A percentile compares a stretch with the other conserved stretches of the same genome.
Evolutionary conservation across 2,329 filamentous ascomycete species (phyloP).

Genomic region (Neobulgaria alba): DNA sequence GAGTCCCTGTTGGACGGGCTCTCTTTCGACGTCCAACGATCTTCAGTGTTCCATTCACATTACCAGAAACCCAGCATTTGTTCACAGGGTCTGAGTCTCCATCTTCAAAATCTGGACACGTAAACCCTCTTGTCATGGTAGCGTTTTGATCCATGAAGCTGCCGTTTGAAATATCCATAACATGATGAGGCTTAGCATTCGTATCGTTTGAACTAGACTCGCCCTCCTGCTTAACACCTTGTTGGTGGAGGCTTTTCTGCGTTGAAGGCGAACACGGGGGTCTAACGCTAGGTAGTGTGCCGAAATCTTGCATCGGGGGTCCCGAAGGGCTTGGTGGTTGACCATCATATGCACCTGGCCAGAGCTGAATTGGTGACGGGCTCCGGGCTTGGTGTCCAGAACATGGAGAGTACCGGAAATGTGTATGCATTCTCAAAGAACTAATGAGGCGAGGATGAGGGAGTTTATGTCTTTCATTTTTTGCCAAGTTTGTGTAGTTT

Average conservation of each 20-base stretch:
- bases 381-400: conserved; percentile 27
- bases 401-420: conserved; percentile 26
- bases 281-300: too few species aligned
- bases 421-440: conserved; percentile 27
- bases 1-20: not conserved
- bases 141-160: not conserved
- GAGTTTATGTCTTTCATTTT: not conserved
- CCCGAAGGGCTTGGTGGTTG: conserved; percentile 6
- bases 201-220: not conserved
- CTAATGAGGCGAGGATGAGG: conserved; percentile 26
- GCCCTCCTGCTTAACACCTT: not conserved
- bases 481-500: conserved; percentile 5
- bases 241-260: not conserved
- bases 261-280: not conserved
- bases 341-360: conserved; percentile 17
- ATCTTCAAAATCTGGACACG: not conserved
- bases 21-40: not conserved
- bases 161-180: not conserved
- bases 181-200: not conserved
- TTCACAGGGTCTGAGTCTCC: not conserved
- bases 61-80: not conserved
- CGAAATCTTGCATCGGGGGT: not conserved
- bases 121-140: not conserved
- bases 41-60: not conserved
- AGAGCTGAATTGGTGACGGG: conserved; percentile 22